Base-by-base conservation (phyloP, 176 grass and related monocot genomes). In the Zoysia pacifica region DNA sequence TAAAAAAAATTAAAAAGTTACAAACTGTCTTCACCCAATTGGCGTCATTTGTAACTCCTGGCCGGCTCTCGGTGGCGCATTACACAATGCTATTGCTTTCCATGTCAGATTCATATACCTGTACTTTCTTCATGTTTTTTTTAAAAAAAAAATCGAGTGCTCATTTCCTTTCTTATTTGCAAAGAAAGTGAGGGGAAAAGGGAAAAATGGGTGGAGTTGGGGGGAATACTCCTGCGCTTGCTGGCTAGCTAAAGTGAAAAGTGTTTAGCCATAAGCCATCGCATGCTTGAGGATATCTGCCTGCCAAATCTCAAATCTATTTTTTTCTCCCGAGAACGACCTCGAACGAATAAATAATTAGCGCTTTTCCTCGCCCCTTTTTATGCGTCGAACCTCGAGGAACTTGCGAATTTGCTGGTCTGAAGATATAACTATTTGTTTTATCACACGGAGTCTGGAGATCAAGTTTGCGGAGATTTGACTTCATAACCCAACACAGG, bases 201-300 rank as follows among this genome's bases (percentile, higher is more conserved):
- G 54, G 1, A 19, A 58, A 15, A 53, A 75, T 42, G 73, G 75
- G 82, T 89, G 87, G 87, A 68, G 82, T 80, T 80, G 76, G 81
- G 76, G 81, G 9, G 36, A 76, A 84, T 76, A 80, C 81, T 84
- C 56, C 41, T 77, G 70, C 48, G 56, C 76, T 75, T 84, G 81
- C 64, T 58, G 65, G 65, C 65, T 5, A 45, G n/a, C 35, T 49
- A 51, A 44, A 54, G 49, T n/a, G 47, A 59, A 63, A 70, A 48
- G 62, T 7, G 69, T 14, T 20, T 38, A 44, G 14, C 13, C 59
- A 55, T 64, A 74, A 9, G 53, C 69, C 50, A 70, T 88, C 54
- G 55, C 78, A 66, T 53, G 68, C 45, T 45, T 16, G 18, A 63
- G 40, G 76, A 75, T 63, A 48, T 80, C 18, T 37, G 28, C 20